These are phyloP conservation scores for Ascobolus immersus DNA, from an alignment of 495 filamentous ascomycete genomes.

Conservation along the genomic window DNA sequence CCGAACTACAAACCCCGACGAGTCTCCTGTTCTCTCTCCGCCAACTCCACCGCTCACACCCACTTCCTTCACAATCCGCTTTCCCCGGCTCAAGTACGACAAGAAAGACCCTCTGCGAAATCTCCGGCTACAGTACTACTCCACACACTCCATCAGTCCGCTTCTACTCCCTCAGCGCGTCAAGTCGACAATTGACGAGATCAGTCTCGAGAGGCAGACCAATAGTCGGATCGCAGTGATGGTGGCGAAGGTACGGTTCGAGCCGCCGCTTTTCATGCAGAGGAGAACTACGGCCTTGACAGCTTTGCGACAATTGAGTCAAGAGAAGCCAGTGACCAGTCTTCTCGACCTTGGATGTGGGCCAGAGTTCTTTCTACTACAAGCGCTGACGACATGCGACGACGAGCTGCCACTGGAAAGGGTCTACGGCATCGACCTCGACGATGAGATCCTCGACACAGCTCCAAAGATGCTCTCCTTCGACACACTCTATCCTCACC, in stretches of 20 bases:
- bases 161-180: conserved; percentile 2
- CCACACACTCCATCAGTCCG: background rate
- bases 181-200: too few species aligned
- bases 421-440: conserved; percentile 13
- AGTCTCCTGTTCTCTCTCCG: too few species aligned
- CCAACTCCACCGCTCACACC: too few species aligned
- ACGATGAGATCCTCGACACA: conserved; percentile 5
- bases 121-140: background rate
- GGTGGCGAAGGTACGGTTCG: too few species aligned
- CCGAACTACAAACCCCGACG: too few species aligned
- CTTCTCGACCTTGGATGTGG: conserved; percentile 15
- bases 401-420: conserved; percentile 11
- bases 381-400: conserved; percentile 8
- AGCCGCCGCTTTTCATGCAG: conserved; percentile 11
- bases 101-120: background rate
- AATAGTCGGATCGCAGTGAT: too few species aligned
- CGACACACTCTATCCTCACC: too few species aligned
- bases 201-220: too few species aligned
- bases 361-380: conserved; percentile 7
- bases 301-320: conserved; percentile 7
- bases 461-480: background rate
- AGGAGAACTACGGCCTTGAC: conserved; percentile 8
- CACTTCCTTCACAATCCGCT: too few species aligned
- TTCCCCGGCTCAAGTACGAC: too few species aligned
- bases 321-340: conserved; percentile 5